Percentiles rank a stretch among this genome's conserved stretches.
These are phyloP conservation scores for Acarospora socialis DNA, from an alignment of 2,329 filamentous ascomycete genomes.

Conservation along the genomic window DNA sequence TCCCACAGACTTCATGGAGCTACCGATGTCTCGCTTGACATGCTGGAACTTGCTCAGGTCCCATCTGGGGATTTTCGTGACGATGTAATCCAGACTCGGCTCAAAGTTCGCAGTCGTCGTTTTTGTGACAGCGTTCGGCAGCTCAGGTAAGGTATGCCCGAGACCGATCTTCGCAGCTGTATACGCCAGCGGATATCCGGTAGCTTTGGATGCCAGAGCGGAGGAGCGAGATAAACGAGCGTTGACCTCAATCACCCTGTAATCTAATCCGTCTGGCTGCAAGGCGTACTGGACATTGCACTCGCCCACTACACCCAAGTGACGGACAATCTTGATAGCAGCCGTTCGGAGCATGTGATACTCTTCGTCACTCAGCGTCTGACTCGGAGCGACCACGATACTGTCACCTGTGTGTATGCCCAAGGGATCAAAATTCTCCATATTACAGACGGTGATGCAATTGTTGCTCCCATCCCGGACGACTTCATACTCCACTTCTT, in stretches of 20 bases:
- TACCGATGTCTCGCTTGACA: slow-evolving; percentile 93
- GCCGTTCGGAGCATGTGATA: slow-evolving; percentile 98
- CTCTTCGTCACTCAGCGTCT: slow-evolving; percentile 95
- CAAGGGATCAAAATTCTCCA: slow-evolving; percentile 97
- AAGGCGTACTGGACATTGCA: slow-evolving; percentile 98
- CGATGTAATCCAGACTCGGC: slow-evolving; percentile 91
- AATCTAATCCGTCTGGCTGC: slow-evolving; percentile 91
- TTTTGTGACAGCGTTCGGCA: slow-evolving; percentile 96
- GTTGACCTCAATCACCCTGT: slow-evolving; percentile 97
- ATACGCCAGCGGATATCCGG: slow-evolving; percentile 91
- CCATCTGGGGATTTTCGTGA: slow-evolving; percentile 98
- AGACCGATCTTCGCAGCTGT: slow-evolving; percentile 97
- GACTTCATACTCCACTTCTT: slow-evolving; percentile 97
- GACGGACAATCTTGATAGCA: slow-evolving; percentile 95
- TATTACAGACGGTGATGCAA: slow-evolving; percentile 98
- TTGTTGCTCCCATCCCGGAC: slow-evolving; percentile 95
- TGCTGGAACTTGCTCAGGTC: slow-evolving; percentile 98
- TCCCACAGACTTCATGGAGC: slow-evolving; percentile 96
- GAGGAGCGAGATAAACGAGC: slow-evolving; percentile 96
- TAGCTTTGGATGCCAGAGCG: slow-evolving; percentile 92
- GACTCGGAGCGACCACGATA: slow-evolving; percentile 92
- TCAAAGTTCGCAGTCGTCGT: slow-evolving; percentile 99
- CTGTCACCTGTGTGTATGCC: slow-evolving; percentile 98
- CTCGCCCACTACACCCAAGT: slow-evolving; percentile 92
- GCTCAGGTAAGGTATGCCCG: slow-evolving; percentile 84